phyloP scores from a whole-genome alignment of 352 stramenopile genomes.

The Phytophthora pinifolia region DNA sequence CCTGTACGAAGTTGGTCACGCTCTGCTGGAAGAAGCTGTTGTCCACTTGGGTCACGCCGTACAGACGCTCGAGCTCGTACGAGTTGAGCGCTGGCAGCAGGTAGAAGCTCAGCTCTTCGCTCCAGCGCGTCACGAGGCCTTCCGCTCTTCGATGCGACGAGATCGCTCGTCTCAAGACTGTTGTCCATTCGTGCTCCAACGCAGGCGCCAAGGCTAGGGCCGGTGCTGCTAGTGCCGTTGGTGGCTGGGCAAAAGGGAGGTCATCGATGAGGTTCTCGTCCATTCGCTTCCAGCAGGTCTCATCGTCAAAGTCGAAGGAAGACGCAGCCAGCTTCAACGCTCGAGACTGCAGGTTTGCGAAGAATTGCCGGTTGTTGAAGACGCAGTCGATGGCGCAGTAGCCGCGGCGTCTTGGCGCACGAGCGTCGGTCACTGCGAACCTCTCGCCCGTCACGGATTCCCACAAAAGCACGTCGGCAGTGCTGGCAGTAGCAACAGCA shows the following conservation, averaged over 20 bases:
- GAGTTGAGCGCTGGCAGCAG: constrained; percentile 83
- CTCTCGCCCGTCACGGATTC: constrained; percentile 71
- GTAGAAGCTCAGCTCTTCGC: constrained; percentile 73
- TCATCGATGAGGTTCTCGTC: constrained; percentile 47
- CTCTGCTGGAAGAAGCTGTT: constrained; percentile 85
- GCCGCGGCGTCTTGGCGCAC: constrained; percentile 23
- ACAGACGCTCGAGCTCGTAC: constrained; percentile 85
- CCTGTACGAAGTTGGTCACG: constrained; percentile 74
- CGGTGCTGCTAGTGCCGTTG: constrained; percentile 33
- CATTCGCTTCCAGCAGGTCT: constrained; percentile 63
- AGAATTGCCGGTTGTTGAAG: constrained; percentile 77
- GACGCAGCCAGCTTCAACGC: constrained; percentile 41
- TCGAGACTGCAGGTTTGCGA: constrained; percentile 73
- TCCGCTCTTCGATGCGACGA: constrained; percentile 39
- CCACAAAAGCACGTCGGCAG: constrained; percentile 58
- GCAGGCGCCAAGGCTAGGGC: constrained; percentile 26
- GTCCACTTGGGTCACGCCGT: constrained; percentile 61
- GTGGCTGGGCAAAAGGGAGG: constrained; percentile 37
- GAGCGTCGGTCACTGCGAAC: constrained; percentile 29
- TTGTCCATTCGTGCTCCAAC: constrained; percentile 55
- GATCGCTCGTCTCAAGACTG: constrained; percentile 40
- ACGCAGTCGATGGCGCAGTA: constrained; percentile 83
- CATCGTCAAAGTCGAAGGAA: constrained; percentile 64
- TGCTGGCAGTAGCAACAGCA: constrained; percentile 10
- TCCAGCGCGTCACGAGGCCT: constrained; percentile 72